Evolutionary conservation across 768 basidiomycete genomes (phyloP), one percentile per base, ranked within the genome.

Genomic region (Tylopilus vinaceipallidus): DNA sequence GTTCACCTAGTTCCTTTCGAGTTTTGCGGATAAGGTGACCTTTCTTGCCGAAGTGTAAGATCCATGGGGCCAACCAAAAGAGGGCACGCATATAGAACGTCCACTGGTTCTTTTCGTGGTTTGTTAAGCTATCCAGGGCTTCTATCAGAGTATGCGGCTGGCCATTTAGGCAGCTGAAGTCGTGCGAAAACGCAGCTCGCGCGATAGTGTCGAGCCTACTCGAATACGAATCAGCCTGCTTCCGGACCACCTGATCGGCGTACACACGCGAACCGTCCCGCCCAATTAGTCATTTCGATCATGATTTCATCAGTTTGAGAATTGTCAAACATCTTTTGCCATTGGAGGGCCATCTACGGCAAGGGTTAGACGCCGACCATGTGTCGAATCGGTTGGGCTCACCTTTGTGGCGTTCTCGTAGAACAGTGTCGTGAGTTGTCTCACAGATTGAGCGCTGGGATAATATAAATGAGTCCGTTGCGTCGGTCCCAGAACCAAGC

Each of bases 71-170:
- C 14, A 81, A 62, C 80, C 79, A 82, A 48, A 84, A 82, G 22
- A 84, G 67, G 32, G 83, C 79, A 33, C 80, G 77, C 73, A 83
- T 82, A 55, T 83, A 82, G 60, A 83, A 83, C 4, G 80, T 80
- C 42, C 77, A 75, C n/a, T 58, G 56, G 32, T 72, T 79, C 58
- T 82, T 76, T 59, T 83, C 76, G 40, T 76, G 77, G 60, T 82
- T 83, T n/a, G 80, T 83, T 22, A 84, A 67, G 23, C 75, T 75
- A 56, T 84, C 80, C 37, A 84, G 64, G 8, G 81, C 71, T 53
- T 78, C 74, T 19, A 78, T 73, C 3, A 84, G 62, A 20, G 71
- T 60, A 56, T 80, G 74, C 4, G 77, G 67, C 38, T 70, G 69
- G 14, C 76, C 79, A 11, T 73, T 71, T 20, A 84, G 74, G 58